Evolutionary conservation across 805 yeast genomes (phyloP), one percentile per base, ranked within the genome.

Genomic region (Myxozyma udenii): DNA sequence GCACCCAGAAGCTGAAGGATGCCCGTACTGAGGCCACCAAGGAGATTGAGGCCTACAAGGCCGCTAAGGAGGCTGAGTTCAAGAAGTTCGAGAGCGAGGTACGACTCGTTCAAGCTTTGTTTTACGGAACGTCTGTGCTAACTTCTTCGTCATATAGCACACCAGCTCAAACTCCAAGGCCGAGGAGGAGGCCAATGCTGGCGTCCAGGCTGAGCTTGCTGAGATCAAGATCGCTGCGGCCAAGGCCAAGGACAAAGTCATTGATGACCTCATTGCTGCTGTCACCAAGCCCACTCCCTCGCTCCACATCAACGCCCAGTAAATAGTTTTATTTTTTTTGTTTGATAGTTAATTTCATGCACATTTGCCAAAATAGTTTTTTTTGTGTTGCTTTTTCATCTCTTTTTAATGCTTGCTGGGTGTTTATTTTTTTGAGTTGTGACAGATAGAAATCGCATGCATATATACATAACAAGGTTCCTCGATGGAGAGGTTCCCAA

Each of bases 21-120:
- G 96, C 98, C 47, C 91, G 89, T 75, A 74, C 84, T 22, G 98
- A 93, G 69, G 98, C 98, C 33, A 85, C 88, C 59, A 73, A 76
- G 50, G 98, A 93, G 71, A 87, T 93, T 64, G 85, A 83, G 60
- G 83, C 81, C 50, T 93, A 93, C 79, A 90, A 87, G 76, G 68
- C 76, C 45, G 79, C 82, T 68, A 91, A 90, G 75, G 96, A 90
- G 59, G 74, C 72, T 43, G 96, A 91, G 71, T 80, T 91, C 71
- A 78, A 79, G 66, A 73, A 79, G 58, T 83, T 76, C 64, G 93
- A 87, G 68, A 71, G 76, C 37, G 81, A 83, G 64, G 74, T 71
- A 62, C 22, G 72, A 62, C 21, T 12, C 21, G n/a, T n/a, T n/a
- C n/a, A n/a, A n/a, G n/a, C n/a, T n/a, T 32, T 6, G 4, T 14